These are phyloP conservation scores for Phytophthora rubi DNA, from an alignment of 352 stramenopile genomes.

Conservation along the genomic window DNA sequence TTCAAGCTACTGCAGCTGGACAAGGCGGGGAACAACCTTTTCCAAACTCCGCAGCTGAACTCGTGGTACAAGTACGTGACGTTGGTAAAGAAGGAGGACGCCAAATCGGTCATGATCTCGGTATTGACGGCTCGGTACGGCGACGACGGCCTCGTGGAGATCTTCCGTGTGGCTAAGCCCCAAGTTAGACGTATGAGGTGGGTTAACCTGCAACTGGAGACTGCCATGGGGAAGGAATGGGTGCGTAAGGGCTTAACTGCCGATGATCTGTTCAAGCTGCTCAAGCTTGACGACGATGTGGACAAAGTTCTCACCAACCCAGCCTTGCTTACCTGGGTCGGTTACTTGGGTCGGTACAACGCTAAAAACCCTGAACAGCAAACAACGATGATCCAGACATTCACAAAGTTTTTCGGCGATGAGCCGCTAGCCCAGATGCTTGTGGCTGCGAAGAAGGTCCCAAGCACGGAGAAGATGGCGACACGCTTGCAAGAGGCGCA, in stretches of 20 bases:
- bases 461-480: background rate
- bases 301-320: background rate
- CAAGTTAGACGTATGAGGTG: conserved; percentile 4
- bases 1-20: background rate
- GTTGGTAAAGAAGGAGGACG: background rate
- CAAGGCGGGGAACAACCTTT: background rate
- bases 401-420: background rate
- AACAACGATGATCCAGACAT: background rate
- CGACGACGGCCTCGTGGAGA: conserved; percentile 1
- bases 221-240: background rate
- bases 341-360: background rate
- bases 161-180: conserved; percentile 4
- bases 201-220: conserved; percentile 6
- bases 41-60: background rate
- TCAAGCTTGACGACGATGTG: background rate
- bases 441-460: background rate
- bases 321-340: background rate
- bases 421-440: background rate
- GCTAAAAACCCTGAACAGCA: background rate
- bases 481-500: background rate
- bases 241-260: background rate
- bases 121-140: conserved; percentile 8
- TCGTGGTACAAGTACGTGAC: background rate
- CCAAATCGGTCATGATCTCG: background rate
- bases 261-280: background rate